Conservation (phyloP, 2,329 filamentous ascomycete genomes). For the Botrytis galanthina region DNA sequence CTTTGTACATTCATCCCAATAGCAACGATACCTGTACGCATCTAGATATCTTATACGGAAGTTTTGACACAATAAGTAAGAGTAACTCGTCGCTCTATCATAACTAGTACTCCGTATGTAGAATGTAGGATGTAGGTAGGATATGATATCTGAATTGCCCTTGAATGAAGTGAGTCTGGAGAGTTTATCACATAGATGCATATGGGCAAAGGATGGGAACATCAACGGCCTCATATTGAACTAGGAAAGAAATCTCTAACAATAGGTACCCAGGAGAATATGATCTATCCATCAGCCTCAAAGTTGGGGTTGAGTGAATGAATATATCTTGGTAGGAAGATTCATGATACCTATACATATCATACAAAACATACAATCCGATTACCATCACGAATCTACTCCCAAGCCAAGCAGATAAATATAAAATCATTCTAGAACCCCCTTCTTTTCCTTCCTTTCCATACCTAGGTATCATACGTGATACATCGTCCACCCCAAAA, state of each 20-base stretch:
- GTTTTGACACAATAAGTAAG: neutral
- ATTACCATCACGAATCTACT: no score
- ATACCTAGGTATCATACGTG: neutral
- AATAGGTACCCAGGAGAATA: neutral
- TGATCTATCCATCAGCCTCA: neutral
- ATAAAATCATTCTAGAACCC: neutral
- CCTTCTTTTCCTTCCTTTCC: neutral
- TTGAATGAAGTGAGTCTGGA: neutral
- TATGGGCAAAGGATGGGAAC: neutral
- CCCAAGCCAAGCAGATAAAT: no score
- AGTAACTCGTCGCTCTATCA: neutral
- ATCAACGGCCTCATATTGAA: neutral
- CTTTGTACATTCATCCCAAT: neutral
- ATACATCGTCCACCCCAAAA: no score
- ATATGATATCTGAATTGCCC: neutral
- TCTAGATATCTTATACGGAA: neutral
- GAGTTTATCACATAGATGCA: neutral
- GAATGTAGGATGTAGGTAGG: neutral
- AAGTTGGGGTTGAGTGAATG: neutral
- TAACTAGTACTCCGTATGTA: no score
- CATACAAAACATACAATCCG: no score
- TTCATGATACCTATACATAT: neutral
- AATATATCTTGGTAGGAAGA: neutral
- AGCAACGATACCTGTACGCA: neutral
- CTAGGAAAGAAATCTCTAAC: neutral